Evolutionary conservation across 257 asterid genomes (phyloP).

Genomic region (Vinca minor): DNA sequence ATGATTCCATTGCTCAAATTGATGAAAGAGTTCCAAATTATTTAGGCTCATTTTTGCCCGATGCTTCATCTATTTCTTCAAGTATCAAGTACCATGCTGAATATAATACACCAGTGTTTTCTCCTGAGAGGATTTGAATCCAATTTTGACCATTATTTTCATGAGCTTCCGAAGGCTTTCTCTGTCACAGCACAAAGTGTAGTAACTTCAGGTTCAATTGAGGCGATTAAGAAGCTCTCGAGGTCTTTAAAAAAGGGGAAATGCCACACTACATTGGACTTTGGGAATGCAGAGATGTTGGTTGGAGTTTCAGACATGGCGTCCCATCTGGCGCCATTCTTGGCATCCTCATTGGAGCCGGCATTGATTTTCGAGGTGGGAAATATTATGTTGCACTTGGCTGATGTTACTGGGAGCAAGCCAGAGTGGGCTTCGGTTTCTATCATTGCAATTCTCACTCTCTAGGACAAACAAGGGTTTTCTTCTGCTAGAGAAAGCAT

Average conservation of each 20-base stretch:
- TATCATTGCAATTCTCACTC: constrained; percentile 74
- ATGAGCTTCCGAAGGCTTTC: no score
- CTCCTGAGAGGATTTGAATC: no score
- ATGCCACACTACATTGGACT: constrained; percentile 24
- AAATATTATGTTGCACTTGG: constrained; percentile 79
- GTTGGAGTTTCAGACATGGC: constrained; percentile 84
- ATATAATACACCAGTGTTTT: no score
- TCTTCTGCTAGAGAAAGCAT: constrained; percentile 88
- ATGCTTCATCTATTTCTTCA: no score
- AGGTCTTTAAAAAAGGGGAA: constrained; percentile 42
- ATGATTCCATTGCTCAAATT: constrained; percentile 30
- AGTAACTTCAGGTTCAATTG: constrained; percentile 67
- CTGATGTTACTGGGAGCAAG: constrained; percentile 91
- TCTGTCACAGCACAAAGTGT: no score
- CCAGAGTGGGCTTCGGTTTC: constrained; percentile 92
- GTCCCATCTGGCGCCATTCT: constrained; percentile 77
- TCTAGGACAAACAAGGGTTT: constrained; percentile 91
- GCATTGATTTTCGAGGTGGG: constrained; percentile 86
- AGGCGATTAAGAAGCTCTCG: constrained; percentile 64
- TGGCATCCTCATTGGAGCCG: constrained; percentile 80
- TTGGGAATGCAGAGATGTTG: constrained; percentile 54
- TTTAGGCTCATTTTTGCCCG: no score
- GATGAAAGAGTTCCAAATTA: no score
- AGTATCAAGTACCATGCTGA: no score
- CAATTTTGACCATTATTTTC: no score